These are phyloP conservation scores for Zasmidium cellare DNA, from an alignment of 2,329 filamentous ascomycete species.

Conservation along the genomic window DNA sequence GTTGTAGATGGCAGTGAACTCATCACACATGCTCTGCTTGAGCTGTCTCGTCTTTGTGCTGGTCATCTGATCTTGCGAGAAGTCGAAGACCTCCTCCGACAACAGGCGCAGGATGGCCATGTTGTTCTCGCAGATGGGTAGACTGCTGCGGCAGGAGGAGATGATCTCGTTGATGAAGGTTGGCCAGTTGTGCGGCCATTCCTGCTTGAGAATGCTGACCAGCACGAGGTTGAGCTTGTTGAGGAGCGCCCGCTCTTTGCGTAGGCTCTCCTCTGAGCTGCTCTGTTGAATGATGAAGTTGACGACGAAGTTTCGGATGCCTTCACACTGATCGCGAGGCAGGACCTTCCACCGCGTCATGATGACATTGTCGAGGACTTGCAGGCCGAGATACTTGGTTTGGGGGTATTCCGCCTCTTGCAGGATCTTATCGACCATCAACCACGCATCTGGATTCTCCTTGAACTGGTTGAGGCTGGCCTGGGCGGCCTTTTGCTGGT, in stretches of 20 bases:
- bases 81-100: conserved; percentile 98
- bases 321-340: conserved; percentile 92
- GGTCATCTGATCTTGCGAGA: conserved; percentile 99
- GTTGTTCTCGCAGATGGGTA: conserved; percentile 99
- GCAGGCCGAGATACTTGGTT: conserved; percentile 95
- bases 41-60: conserved; percentile 93
- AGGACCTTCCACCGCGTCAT: conserved; percentile 99
- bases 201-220: conserved; percentile 96
- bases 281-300: conserved; percentile 97
- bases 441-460: conserved; percentile 97
- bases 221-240: conserved; percentile 99
- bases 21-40: conserved; percentile 97
- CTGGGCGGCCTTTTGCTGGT: conserved; percentile 95
- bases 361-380: conserved; percentile 97
- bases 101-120: conserved; percentile 96
- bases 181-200: conserved; percentile 99
- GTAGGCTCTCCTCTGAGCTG: conserved; percentile 82
- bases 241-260: conserved; percentile 80
- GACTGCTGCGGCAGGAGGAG: conserved; percentile 87
- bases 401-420: conserved; percentile 90
- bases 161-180: conserved; percentile 99
- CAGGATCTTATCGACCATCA: conserved; percentile 95
- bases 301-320: conserved; percentile 98
- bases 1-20: conserved; percentile 98
- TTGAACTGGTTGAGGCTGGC: conserved; percentile 96